These are phyloP conservation scores for Alternaria viburni DNA, from an alignment of 2,329 filamentous ascomycete genomes.

Conservation along the genomic window DNA sequence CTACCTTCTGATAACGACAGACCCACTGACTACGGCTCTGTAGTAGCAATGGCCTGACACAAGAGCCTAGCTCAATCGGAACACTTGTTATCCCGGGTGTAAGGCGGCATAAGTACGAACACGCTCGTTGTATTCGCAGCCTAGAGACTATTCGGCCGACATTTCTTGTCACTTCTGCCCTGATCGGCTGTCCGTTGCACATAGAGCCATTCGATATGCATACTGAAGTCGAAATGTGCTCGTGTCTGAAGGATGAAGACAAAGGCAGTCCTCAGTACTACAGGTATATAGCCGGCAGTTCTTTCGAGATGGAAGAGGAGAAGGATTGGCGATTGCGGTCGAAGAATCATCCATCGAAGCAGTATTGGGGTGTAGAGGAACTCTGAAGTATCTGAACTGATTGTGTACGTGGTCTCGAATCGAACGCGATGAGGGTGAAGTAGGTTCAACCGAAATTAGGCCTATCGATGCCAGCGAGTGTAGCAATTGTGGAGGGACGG, in stretches of 20 bases:
- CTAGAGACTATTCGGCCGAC: background rate
- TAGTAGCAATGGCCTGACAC: background rate
- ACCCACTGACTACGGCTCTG: background rate
- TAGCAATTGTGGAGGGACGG: background rate
- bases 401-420: background rate
- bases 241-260: background rate
- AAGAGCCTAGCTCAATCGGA: background rate
- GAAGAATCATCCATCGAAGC: background rate
- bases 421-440: background rate
- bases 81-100: background rate
- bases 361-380: too few relatives aligned
- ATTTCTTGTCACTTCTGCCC: background rate
- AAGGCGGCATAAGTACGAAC: background rate
- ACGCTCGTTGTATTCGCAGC: background rate
- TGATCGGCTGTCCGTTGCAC: background rate
- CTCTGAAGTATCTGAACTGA: background rate
- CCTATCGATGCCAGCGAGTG: background rate
- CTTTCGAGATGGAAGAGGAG: background rate
- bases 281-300: background rate
- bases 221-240: background rate
- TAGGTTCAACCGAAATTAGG: background rate
- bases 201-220: background rate
- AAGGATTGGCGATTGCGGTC: background rate
- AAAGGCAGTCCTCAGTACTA: background rate
- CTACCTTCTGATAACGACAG: background rate